Evolutionary conservation across 2,329 filamentous ascomycete genomes (phyloP).

Genomic region (Trichoderma guizhouense): DNA sequence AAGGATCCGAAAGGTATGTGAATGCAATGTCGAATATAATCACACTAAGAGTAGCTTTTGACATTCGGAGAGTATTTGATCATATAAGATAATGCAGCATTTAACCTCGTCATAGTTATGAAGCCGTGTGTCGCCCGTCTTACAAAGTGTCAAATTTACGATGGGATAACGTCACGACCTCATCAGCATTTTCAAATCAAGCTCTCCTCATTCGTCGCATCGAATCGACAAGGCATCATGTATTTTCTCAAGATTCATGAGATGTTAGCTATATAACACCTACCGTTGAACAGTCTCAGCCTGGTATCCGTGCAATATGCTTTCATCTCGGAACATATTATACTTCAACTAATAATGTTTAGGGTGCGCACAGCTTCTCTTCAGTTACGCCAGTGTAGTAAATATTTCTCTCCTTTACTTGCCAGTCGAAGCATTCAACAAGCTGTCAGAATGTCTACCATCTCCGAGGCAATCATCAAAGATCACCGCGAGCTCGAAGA

Average conservation of each 20-base stretch:
- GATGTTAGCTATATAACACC: too few relatives aligned
- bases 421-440: background rate
- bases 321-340: too few relatives aligned
- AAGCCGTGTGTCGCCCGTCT: background rate
- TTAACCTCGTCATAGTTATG: background rate
- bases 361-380: background rate
- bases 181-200: background rate
- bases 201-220: background rate
- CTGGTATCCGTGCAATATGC: too few relatives aligned
- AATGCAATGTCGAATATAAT: background rate
- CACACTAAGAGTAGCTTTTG: background rate
- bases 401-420: background rate
- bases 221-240: too few relatives aligned
- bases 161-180: background rate
- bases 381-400: background rate
- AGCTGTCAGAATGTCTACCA: constrained; percentile 24
- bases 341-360: background rate
- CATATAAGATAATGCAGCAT: background rate
- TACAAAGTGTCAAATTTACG: background rate
- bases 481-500: constrained; percentile 32
- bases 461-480: constrained; percentile 28
- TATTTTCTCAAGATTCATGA: too few relatives aligned
- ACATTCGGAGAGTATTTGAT: background rate
- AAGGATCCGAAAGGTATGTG: background rate
- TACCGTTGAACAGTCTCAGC: too few relatives aligned